These are phyloP conservation scores for Pleoardoris graminearum DNA, from an alignment of 2,329 filamentous ascomycete species.

Conservation along the genomic window DNA sequence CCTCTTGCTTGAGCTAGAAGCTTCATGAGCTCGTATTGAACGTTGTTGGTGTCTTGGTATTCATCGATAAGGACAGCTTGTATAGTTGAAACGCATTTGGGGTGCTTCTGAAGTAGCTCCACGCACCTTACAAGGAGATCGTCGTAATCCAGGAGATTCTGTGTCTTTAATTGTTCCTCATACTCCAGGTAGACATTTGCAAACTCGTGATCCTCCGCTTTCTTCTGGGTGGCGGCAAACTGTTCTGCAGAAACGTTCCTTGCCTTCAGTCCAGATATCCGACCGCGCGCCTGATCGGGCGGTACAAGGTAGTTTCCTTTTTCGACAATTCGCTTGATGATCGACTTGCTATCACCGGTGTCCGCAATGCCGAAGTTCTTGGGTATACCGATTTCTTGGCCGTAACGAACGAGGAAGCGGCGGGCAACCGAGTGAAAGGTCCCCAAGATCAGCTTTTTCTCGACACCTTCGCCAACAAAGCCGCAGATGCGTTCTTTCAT, in stretches of 20 bases:
- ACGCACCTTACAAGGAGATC: constrained; percentile 85
- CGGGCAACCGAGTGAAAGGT: constrained; percentile 94
- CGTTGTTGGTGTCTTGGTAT: constrained; percentile 94
- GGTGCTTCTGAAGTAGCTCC: constrained; percentile 72
- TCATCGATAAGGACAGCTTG: constrained; percentile 93
- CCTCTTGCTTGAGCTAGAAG: constrained; percentile 73
- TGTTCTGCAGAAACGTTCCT: constrained; percentile 55
- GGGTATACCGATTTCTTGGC: constrained; percentile 77
- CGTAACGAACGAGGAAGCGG: constrained; percentile 81
- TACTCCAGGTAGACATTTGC: constrained; percentile 73
- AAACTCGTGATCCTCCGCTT: constrained; percentile 65
- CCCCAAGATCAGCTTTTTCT: constrained; percentile 78
- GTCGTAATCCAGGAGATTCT: constrained; percentile 91
- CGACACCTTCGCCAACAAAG: constrained; percentile 75
- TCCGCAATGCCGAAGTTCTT: constrained; percentile 92
- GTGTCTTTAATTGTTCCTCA: constrained; percentile 70
- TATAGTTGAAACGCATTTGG: constrained; percentile 84
- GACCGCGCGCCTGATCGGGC: constrained; percentile 67
- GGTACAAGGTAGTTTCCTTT: constrained; percentile 70
- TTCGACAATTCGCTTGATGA: constrained; percentile 82
- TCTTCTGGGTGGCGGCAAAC: constrained; percentile 46
- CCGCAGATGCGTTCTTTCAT: constrained; percentile 88
- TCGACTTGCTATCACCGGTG: constrained; percentile 74
- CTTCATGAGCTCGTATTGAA: constrained; percentile 93
- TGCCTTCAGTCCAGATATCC: constrained; percentile 71